A percentile compares a stretch with the other conserved stretches of the same genome.
Conservation (phyloP, 306 rosid genomes). For the Medicago truncatula region DNA sequence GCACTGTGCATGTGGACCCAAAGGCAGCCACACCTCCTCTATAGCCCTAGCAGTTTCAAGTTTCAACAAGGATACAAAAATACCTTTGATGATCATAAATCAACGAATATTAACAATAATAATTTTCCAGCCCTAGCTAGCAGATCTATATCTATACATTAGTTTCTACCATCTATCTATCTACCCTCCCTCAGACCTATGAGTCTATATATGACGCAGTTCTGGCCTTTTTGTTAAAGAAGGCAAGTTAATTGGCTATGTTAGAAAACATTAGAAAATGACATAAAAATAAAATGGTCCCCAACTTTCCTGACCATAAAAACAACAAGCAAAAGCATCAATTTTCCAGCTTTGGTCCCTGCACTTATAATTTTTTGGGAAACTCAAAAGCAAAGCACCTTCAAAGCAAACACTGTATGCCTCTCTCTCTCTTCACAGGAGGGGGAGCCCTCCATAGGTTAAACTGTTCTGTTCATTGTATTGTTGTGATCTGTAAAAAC, state of each 20-base stretch:
- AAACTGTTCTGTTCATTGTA: constrained; percentile 54
- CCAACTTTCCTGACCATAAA: neutral
- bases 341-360: neutral
- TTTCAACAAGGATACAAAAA: constrained; percentile 47
- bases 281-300: constrained; percentile 17
- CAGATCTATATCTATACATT: neutral
- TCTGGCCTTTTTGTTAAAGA: neutral
- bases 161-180: neutral
- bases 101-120: neutral
- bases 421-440: constrained; percentile 45
- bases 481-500: constrained; percentile 56
- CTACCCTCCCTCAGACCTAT: neutral
- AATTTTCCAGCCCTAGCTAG: neutral
- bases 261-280: constrained; percentile 16
- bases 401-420: neutral
- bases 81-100: constrained; percentile 44
- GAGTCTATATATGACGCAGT: neutral
- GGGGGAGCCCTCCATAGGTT: constrained; percentile 49
- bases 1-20: constrained; percentile 35
- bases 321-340: constrained; percentile 3
- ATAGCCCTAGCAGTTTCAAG: constrained; percentile 42
- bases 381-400: neutral
- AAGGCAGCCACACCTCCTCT: constrained; percentile 23
- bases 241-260: constrained; percentile 6
- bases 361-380: neutral